Conservation (phyloP, 2,329 filamentous ascomycete genomes). For the Simplicillium aogashimaense region DNA sequence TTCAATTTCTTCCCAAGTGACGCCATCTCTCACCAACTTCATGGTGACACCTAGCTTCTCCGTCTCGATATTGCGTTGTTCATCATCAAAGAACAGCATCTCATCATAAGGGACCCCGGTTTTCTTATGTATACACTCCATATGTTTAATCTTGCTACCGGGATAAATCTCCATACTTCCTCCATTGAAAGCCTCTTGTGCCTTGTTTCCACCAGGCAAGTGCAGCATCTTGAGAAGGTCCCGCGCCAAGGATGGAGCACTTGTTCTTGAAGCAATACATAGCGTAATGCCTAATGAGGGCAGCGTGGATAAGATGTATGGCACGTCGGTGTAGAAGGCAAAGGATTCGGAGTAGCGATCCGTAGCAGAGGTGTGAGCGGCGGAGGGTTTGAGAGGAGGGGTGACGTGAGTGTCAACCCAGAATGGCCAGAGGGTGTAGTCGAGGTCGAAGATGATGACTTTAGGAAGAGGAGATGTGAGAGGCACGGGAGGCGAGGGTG, state of each 20-base stretch:
- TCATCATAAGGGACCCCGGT: constrained; percentile 67
- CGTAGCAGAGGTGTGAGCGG: constrained; percentile 29
- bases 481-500: too few species aligned
- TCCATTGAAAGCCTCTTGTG: constrained; percentile 51
- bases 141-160: constrained; percentile 76
- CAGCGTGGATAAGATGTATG: constrained; percentile 54
- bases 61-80: constrained; percentile 77
- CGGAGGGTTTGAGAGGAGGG: constrained; percentile 51
- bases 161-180: constrained; percentile 58
- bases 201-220: constrained; percentile 31
- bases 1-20: constrained; percentile 69
- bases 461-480: constrained; percentile 54
- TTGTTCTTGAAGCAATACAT: constrained; percentile 72
- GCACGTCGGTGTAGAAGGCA: constrained; percentile 62
- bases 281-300: constrained; percentile 37
- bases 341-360: constrained; percentile 57
- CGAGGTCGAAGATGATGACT: constrained; percentile 86
- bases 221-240: constrained; percentile 72
- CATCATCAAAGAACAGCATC: constrained; percentile 95
- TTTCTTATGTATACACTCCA: constrained; percentile 59
- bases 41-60: constrained; percentile 72
- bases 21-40: constrained; percentile 69
- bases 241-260: constrained; percentile 67
- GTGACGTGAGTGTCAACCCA: constrained; percentile 93
- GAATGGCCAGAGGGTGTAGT: constrained; percentile 98